Conservation (phyloP, 78 protist species). For the Mastigamoeba balamuthi region DNA sequence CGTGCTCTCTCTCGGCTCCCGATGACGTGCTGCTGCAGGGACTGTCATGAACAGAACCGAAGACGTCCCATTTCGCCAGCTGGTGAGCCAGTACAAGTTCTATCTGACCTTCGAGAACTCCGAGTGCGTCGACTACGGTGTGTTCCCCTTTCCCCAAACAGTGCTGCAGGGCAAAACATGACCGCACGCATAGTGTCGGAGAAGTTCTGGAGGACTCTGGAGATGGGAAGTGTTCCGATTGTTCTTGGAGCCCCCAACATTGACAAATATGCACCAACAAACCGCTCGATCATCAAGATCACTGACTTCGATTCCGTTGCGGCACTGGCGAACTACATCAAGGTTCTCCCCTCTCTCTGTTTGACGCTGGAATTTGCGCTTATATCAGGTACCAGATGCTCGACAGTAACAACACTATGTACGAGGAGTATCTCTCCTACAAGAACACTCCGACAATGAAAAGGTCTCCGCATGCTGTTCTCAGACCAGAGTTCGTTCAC, state of each 20-base stretch:
- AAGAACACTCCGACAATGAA: no score
- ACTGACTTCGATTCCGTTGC: neutral
- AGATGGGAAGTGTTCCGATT: conserved; percentile 28
- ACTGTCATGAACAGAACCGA: neutral
- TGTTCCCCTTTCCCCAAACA: no score
- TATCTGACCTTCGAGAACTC: neutral
- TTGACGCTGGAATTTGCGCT: no score
- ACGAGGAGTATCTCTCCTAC: neutral
- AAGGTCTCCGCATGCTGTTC: no score
- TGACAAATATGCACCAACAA: conserved; percentile 5
- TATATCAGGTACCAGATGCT: no score
- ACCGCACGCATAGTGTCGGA: no score
- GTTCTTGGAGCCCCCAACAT: conserved; percentile 45
- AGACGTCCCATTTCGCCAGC: neutral
- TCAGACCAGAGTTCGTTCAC: no score
- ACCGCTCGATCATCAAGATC: neutral
- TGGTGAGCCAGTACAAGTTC: neutral
- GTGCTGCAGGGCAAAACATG: no score
- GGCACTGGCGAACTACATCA: neutral
- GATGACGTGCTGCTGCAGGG: neutral
- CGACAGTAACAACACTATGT: neutral
- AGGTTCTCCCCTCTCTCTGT: no score
- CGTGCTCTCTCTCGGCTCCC: neutral
- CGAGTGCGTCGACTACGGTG: neutral
- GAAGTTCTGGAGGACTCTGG: conserved; percentile 10